Conservation (phyloP, 768 basidiomycete genomes). For the Pleurotus ostreatus region DNA sequence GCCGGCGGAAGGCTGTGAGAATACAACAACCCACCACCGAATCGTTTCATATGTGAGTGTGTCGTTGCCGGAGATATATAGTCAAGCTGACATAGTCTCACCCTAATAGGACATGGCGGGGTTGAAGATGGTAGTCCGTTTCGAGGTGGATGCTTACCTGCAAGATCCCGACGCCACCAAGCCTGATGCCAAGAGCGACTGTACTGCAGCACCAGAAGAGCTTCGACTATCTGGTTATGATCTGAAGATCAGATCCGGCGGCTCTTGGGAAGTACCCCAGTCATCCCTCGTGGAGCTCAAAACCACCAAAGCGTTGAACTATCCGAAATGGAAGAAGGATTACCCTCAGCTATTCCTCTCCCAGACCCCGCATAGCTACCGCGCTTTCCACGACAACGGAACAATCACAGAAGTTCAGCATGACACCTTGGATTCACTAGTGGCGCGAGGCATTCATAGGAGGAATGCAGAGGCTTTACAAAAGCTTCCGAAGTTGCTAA, state of each 20-base stretch:
- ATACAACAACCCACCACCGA: slow-evolving; percentile 55
- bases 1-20: slow-evolving; percentile 43
- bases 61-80: no score
- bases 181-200: slow-evolving; percentile 2
- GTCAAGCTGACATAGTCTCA: no score
- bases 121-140: slow-evolving; percentile 56
- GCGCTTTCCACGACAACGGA: slow-evolving; percentile 56
- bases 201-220: slow-evolving; percentile 15
- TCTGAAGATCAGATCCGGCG: slow-evolving; percentile 17
- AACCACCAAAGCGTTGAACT: slow-evolving; percentile 32
- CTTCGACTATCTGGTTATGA: slow-evolving; percentile 17
- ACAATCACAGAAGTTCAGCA: slow-evolving; percentile 37
- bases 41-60: slow-evolving; percentile 59
- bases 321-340: slow-evolving; percentile 49
- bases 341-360: slow-evolving; percentile 71
- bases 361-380: slow-evolving; percentile 56
- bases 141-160: slow-evolving; percentile 50
- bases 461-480: slow-evolving; percentile 29
- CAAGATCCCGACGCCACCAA: slow-evolving; percentile 17
- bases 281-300: slow-evolving; percentile 42
- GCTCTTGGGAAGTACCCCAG: slow-evolving; percentile 33
- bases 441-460: slow-evolving; percentile 26
- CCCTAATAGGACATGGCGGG: slow-evolving; percentile 50
- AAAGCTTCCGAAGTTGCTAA: slow-evolving; percentile 34
- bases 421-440: slow-evolving; percentile 40